Conservation (phyloP, 768 basidiomycete species). For the Suillus bovinus region DNA sequence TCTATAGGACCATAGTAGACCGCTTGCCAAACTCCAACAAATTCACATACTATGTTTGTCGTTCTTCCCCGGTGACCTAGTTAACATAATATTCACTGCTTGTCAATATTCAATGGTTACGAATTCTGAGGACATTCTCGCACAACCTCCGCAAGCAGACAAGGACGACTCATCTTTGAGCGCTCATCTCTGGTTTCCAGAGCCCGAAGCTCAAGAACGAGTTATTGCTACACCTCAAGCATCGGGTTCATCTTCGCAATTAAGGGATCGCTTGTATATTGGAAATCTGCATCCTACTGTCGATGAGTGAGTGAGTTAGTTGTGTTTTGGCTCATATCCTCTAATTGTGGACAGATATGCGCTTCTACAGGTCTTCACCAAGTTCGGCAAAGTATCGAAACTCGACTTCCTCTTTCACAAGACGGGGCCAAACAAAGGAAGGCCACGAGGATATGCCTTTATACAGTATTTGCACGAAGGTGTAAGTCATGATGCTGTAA, state of each 20-base stretch:
- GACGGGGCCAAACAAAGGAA: conserved; percentile 83
- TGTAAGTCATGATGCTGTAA: conserved; percentile 53
- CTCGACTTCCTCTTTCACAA: conserved; percentile 97
- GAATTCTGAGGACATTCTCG: background rate
- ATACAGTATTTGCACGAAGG: conserved; percentile 78
- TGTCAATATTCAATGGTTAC: conserved; percentile 3
- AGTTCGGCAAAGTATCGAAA: conserved; percentile 89
- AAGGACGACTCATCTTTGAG: conserved; percentile 2
- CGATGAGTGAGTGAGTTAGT: conserved; percentile 66
- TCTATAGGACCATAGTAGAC: too few species aligned
- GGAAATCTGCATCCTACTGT: conserved; percentile 87
- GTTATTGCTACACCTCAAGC: conserved; percentile 7
- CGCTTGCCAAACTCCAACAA: background rate
- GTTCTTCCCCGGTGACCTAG: background rate
- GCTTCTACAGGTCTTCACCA: conserved; percentile 86
- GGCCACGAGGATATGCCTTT: conserved; percentile 95
- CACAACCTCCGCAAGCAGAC: conserved; percentile 3
- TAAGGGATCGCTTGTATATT: conserved; percentile 82
- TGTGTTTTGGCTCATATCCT: background rate
- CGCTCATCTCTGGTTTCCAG: conserved; percentile 34
- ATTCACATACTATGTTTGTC: background rate
- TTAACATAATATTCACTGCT: background rate
- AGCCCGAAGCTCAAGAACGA: conserved; percentile 20
- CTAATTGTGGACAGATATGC: conserved; percentile 60
- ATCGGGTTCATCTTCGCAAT: conserved; percentile 30